phyloP scores from a whole-genome alignment of 495 filamentous ascomycete species.

The Lepidopterella palustris region DNA sequence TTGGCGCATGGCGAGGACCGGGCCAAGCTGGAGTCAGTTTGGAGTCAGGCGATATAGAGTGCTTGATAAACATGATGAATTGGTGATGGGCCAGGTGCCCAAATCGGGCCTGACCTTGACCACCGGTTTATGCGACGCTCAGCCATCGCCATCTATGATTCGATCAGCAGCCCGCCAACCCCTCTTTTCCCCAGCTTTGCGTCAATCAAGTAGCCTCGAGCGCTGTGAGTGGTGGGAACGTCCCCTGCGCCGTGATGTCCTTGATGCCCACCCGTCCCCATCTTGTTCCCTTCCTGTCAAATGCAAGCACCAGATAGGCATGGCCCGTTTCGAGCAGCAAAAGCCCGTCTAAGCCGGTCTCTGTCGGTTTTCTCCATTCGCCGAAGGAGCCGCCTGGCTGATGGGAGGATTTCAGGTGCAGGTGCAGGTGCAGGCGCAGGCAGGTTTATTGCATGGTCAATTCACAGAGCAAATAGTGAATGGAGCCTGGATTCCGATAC shows the following conservation, averaged over 20 bases:
- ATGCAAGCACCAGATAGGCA: background rate
- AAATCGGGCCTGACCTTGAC: background rate
- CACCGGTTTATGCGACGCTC: background rate
- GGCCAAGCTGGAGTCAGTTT: too few species aligned
- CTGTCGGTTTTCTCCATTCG: background rate
- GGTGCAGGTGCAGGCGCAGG: background rate
- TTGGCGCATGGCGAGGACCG: background rate
- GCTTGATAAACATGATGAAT: slow-evolving; percentile 6
- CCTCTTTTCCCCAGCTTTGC: slow-evolving; percentile 7
- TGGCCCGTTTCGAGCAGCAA: background rate
- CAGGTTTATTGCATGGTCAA: background rate
- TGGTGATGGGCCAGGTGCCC: background rate
- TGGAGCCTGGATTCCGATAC: background rate
- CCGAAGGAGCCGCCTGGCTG: background rate
- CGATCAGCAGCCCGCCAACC: background rate
- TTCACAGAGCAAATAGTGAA: too few species aligned
- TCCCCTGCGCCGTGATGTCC: background rate
- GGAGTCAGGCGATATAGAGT: slow-evolving; percentile 30
- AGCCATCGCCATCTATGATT: background rate
- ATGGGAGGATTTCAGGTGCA: background rate
- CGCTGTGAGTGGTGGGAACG: background rate
- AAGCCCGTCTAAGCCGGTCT: background rate
- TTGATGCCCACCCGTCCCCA: background rate
- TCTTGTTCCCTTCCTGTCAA: background rate
- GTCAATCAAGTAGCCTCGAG: background rate